Percentiles rank a stretch among this genome's conserved stretches.
Evolutionary conservation across 2,329 filamentous ascomycete species (phyloP).

Genomic region (Arthrobotrys pseudoclavata): DNA sequence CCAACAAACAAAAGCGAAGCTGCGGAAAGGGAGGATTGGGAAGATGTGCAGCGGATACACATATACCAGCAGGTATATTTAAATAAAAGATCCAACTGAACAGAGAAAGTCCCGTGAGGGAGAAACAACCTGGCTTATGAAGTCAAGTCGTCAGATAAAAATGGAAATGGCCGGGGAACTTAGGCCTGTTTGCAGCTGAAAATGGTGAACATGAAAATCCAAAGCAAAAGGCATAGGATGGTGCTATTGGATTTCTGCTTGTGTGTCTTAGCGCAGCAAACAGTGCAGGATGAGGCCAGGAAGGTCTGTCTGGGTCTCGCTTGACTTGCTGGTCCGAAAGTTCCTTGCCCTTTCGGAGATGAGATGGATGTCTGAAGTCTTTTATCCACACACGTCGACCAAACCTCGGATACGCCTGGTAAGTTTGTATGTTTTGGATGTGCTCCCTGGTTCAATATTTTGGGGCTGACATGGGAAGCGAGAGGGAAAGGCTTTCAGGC

Average conservation of each 20-base stretch:
- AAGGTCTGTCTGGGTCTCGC: conserved; percentile 50
- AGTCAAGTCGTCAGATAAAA: conserved; percentile 57
- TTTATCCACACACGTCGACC: conserved; percentile 22
- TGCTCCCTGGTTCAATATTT: conserved; percentile 50
- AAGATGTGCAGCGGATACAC: neutral
- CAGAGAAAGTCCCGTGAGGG: conserved; percentile 26
- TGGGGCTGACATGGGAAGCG: conserved; percentile 34
- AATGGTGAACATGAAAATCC: conserved; percentile 23
- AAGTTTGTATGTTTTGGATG: conserved; percentile 26
- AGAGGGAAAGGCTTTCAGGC: conserved; percentile 42
- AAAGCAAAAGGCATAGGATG: conserved; percentile 14
- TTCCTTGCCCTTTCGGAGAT: conserved; percentile 60
- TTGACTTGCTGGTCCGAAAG: conserved; percentile 37
- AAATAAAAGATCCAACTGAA: conserved; percentile 7
- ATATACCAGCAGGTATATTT: neutral
- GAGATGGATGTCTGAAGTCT: conserved; percentile 48
- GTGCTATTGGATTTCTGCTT: conserved; percentile 59
- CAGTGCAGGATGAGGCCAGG: conserved; percentile 48
- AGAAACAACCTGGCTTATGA: conserved; percentile 44
- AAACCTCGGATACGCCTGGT: conserved; percentile 25
- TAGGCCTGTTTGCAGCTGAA: conserved; percentile 51
- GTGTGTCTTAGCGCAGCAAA: conserved; percentile 54
- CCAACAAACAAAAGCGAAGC: neutral
- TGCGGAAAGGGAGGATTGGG: too few relatives aligned
- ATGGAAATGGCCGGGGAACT: conserved; percentile 60